Evolutionary conservation across 306 rosid genomes (phyloP), one percentile per base, ranked within the genome.

Genomic region (Styphnolobium japonicum): DNA sequence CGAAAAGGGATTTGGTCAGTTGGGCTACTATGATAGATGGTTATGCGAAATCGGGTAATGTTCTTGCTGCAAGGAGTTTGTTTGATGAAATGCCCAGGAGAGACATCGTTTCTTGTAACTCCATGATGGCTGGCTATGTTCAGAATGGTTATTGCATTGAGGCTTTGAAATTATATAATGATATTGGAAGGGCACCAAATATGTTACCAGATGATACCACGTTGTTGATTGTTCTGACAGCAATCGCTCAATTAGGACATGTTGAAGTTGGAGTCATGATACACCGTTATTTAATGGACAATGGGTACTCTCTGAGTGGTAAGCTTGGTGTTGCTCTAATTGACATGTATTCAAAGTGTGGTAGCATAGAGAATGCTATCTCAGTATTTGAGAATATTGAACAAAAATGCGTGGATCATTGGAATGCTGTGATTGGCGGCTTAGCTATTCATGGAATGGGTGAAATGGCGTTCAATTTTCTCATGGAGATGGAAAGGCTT

Each of bases 321-420:
- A 90, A 90, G 53, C 83, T 90, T 63, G 97, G 91, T 0, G 97
- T 89, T 72, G 88, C 90, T 2, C 77, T 92, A 0, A 89, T 92
- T 64, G 91, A 89, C 78, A 92, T 92, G 97, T 92, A 90, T 33
- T 87, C 96, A 1, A 90, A 92, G 80, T 90, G 96, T 51, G 96
- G 97, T 27, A 90, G 90, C 81, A 83, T 89, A 48, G 89, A 86
- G 73, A 60, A 72, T 10, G 95, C 97, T 29, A 64, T 79, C 57
- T 73, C 76, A 29, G 91, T 92, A 63, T 92, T 92, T 48, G 87
- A 80, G 81, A 65, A 73, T 39, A 71, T 85, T 6, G 89, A 89
- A 4, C 65, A 76, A 52, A 92, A 84, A 84, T 67, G 78, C 6
- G 85, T 92, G 33, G 96, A 92, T 88, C 96, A 92, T 65, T 92